Evolutionary conservation across 2,329 filamentous ascomycete genomes (phyloP), one percentile per base, ranked within the genome.

Genomic region (Fusarium euwallaceae): DNA sequence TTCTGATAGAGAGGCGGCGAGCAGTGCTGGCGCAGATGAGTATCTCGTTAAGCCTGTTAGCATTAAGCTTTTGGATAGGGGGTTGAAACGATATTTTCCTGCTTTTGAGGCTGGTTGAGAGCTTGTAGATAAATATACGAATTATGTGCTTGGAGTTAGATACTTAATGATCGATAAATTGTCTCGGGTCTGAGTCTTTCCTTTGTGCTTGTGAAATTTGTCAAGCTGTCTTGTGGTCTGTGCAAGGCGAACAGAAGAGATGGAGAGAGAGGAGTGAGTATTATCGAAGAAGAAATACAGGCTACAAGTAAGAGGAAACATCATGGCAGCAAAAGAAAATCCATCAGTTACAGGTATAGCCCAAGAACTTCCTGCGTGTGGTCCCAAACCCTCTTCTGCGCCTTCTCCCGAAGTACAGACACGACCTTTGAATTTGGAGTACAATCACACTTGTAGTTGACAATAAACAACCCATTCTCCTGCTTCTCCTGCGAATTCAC

Each of bases 351-450:
- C 27, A 78, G 12, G 65, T 74, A 71, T 1, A 74, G 65, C 16
- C 22, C 17, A 20, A 84, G 68, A 63, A 83, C 64, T 60, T 83
- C 67, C 65, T 78, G 72, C 7, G 82, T 83, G 56, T 84, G 81
- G 0, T 79, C 76, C 81, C 81, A 83, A 36, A 84, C 59, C 66
- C 76, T 81, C 8, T 41, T 69, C 70, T 68, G 69, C 2, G 79
- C 79, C 53, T 78, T 78, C 61, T 81, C 78, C 51, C 82, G 78
- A 37, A 84, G 77, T 11, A 53, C 3, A 32, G 62, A 7, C 48
- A 84, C 48, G 2, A 69, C 73, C 70, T 80, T 82, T 22, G 70
- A 73, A 73, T 84, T 83, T 6, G 75, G 74, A 17, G 77, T 80
- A 62, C 74, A 81, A 39, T 82, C 70, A 48, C 81, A 80, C 71